These are phyloP conservation scores for Leptographium wingfieldii DNA, from an alignment of 2,329 filamentous ascomycete genomes.

Conservation along the genomic window DNA sequence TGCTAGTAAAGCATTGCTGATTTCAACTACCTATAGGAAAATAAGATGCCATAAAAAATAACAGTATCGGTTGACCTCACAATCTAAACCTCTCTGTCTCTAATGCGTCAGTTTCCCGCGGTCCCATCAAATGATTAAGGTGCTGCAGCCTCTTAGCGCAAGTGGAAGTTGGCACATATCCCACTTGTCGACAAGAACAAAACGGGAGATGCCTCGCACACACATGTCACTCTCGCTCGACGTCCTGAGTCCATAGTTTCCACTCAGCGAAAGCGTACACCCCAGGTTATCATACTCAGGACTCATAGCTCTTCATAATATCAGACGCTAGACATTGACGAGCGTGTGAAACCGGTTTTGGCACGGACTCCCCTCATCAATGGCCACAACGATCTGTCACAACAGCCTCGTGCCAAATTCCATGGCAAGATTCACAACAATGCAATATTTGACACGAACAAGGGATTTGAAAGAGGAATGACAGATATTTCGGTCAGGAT, in stretches of 20 bases:
- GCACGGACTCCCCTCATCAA: slow-evolving; percentile 19
- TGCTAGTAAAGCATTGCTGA: no score
- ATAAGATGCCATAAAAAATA: neutral
- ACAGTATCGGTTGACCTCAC: neutral
- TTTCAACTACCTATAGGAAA: no score
- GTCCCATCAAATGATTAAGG: neutral
- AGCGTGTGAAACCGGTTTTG: slow-evolving; percentile 18
- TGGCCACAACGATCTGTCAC: slow-evolving; percentile 23
- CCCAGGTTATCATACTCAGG: neutral
- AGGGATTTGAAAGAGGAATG: slow-evolving; percentile 21
- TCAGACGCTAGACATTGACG: slow-evolving; percentile 15
- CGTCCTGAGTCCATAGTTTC: neutral
- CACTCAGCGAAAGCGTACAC: neutral
- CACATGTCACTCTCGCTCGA: neutral
- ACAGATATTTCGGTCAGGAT: slow-evolving; percentile 14
- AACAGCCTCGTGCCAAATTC: slow-evolving; percentile 15
- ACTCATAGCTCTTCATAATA: slow-evolving; percentile 3
- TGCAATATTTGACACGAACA: slow-evolving; percentile 20
- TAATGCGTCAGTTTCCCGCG: neutral
- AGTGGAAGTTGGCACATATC: neutral
- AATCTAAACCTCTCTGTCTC: neutral
- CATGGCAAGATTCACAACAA: slow-evolving; percentile 21
- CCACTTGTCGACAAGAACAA: neutral
- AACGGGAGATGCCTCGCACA: neutral
- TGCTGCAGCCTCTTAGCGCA: neutral